phyloP scores from a whole-genome alignment of 176 grass and related monocot species.

The Bolboschoenus planiculmis region DNA sequence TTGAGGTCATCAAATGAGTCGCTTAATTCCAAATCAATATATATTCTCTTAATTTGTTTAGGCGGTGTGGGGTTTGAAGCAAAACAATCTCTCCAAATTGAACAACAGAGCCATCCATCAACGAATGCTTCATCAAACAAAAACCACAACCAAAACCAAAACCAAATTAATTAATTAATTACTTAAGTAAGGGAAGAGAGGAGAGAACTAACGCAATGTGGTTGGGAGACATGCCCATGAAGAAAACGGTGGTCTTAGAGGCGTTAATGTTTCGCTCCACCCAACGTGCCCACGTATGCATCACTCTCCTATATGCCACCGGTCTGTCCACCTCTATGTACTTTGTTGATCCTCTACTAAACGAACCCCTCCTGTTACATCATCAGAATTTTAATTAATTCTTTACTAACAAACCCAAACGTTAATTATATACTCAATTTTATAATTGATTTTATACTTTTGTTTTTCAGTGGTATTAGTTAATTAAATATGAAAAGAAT shows the following conservation, averaged over 20 bases:
- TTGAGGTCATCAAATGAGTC: background rate
- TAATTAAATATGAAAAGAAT: no score
- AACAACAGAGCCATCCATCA: slow-evolving; percentile 21
- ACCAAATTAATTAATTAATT: background rate
- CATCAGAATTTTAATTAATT: no score
- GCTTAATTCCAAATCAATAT: background rate
- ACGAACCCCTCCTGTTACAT: slow-evolving; percentile 47
- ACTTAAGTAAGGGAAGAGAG: background rate
- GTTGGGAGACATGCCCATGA: slow-evolving; percentile 97
- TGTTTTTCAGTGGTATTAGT: no score
- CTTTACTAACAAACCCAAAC: no score
- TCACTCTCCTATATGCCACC: slow-evolving; percentile 64
- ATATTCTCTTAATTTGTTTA: background rate
- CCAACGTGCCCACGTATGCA: slow-evolving; percentile 86
- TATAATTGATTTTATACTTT: no score
- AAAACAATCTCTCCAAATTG: background rate
- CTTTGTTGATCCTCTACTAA: slow-evolving; percentile 58
- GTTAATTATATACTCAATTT: no score
- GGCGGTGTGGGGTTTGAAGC: background rate
- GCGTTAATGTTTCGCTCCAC: slow-evolving; percentile 85
- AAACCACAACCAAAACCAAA: no score
- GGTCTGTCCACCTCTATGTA: slow-evolving; percentile 77
- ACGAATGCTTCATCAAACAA: slow-evolving; percentile 15
- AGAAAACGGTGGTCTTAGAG: slow-evolving; percentile 67
- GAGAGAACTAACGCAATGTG: slow-evolving; percentile 58